Evolutionary conservation across 805 yeast species (phyloP).

Genomic region (Metschnikowia kofuensis): DNA sequence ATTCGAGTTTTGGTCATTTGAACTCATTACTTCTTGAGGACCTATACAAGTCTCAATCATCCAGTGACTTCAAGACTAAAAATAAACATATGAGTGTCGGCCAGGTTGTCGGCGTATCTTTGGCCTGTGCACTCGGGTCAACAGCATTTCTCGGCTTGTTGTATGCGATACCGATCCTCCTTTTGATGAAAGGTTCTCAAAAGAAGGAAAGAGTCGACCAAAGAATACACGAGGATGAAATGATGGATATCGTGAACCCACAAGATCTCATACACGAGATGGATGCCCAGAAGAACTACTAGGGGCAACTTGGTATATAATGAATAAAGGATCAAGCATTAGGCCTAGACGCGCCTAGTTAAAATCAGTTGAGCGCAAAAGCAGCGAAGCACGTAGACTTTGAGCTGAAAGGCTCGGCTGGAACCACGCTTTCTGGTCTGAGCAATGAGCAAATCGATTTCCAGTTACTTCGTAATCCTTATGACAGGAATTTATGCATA

Average conservation of each 20-base stretch:
- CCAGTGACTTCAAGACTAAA: slow-evolving; percentile 26
- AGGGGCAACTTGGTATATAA: not conserved
- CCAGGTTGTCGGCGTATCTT: slow-evolving; percentile 43
- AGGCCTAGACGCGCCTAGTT: not conserved
- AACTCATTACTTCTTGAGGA: slow-evolving; percentile 35
- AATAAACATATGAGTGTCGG: slow-evolving; percentile 31
- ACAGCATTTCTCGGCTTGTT: slow-evolving; percentile 40
- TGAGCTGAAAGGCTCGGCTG: no score
- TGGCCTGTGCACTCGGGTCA: slow-evolving; percentile 46
- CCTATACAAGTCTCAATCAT: slow-evolving; percentile 32
- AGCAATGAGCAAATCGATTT: no score
- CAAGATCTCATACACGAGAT: slow-evolving; percentile 44
- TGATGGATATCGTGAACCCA: slow-evolving; percentile 44
- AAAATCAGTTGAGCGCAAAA: no score
- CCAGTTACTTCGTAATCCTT: no score
- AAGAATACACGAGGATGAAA: slow-evolving; percentile 42
- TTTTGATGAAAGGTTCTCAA: slow-evolving; percentile 27
- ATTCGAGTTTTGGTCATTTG: slow-evolving; percentile 25
- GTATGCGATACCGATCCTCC: slow-evolving; percentile 39
- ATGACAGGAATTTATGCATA: no score
- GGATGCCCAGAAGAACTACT: slow-evolving; percentile 36
- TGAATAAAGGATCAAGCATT: slow-evolving; percentile 2
- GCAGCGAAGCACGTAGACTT: not conserved
- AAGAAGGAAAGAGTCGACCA: slow-evolving; percentile 23
- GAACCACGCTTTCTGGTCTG: no score